Base-by-base conservation (phyloP, 1,139 yeast genomes). In the Pichia sp. region DNA sequence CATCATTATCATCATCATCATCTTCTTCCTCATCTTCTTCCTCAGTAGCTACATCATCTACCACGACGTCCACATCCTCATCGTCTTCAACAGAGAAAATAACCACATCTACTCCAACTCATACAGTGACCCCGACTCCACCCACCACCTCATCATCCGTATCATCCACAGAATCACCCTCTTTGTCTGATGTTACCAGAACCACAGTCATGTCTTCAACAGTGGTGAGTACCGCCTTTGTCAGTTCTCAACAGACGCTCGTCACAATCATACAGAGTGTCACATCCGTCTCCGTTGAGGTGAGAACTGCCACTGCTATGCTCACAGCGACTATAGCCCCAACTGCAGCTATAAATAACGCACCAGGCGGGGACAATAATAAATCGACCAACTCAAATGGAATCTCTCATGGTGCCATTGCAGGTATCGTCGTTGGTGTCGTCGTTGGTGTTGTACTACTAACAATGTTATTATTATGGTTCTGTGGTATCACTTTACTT, bases 391-490 rank as follows among this genome's bases (percentile, higher is more conserved):
- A 13, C 5, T 19, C 34, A 15, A 30, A 27, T n/a, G 41, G 42
- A 22, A 18, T 50, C 18, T 32, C 41, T 7, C 46, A 71, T 6
- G 91, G 91, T 17, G 79, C 79, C n/a, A 77, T 78, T 45, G 87
- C 81, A 1, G 88, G 87, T 32, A 72, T 77, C 11, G 84, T 74
- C 2, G 67, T 80, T 33, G 87, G 87, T n/a, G 63, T 68, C 1
- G 62, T 78, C 2, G 64, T 64, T 6, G 86, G 84, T 31, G 66
- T 64, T 1, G 51, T 64, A 2, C 24, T 68, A 5, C 35, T 74
- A 15, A 61, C 60, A 0, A 58, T 59, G 2, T 45, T 64, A 8
- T 45, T 70, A 5, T 49, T 71, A 32, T 63, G 74, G 48, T 59
- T 73, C 38, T 54, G 69, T 37, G 44, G 44, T 11, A 15, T 40